phyloP scores from a whole-genome alignment of 2,329 filamentous ascomycete genomes.

The Gaeumannomyces tritici region DNA sequence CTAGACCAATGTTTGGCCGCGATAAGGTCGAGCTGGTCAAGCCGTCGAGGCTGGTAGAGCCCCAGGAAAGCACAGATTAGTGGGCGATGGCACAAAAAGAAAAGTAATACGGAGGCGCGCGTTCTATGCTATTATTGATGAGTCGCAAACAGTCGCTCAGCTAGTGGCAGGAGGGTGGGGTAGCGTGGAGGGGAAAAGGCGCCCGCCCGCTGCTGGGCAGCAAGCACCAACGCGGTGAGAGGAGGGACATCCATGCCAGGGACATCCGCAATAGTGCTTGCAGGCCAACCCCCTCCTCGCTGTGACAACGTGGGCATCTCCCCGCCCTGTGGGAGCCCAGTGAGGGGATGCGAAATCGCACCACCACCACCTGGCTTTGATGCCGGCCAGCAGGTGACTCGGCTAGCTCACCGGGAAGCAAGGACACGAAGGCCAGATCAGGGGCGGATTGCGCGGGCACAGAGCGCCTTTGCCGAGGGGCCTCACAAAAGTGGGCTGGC shows the following conservation, averaged over 20 bases:
- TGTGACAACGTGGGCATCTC: not conserved
- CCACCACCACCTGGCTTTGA: not conserved
- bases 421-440: no score
- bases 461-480: not conserved
- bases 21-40: no score
- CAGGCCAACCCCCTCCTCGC: not conserved
- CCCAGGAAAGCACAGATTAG: no score
- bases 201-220: no score
- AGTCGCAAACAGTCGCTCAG: not conserved
- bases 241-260: not conserved
- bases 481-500: no score
- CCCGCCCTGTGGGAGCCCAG: not conserved
- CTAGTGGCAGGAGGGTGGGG: not conserved
- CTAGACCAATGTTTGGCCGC: no score
- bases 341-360: not conserved
- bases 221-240: not conserved
- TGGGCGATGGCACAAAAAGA: no score
- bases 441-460: not conserved
- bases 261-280: not conserved
- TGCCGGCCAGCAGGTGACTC: not conserved
- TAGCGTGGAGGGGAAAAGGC: not conserved
- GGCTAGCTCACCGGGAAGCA: not conserved
- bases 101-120: not conserved
- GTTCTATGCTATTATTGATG: not conserved
- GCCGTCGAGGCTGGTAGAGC: no score